Base-by-base conservation (phyloP, 2,329 filamentous ascomycete genomes). In the Lecanicillium sp. region DNA sequence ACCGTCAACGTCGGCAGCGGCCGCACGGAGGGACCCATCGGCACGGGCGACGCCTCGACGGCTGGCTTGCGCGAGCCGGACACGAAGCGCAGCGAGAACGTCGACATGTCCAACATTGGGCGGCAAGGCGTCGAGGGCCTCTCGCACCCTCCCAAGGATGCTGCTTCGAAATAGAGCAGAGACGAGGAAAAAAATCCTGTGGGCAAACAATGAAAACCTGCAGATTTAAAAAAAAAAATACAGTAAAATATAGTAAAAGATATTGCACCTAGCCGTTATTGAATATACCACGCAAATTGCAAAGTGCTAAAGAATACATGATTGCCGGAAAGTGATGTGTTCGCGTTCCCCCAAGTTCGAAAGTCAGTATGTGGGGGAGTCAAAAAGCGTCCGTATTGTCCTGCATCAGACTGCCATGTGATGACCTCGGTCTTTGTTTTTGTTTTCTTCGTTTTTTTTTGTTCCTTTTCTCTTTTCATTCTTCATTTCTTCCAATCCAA, bases 1-100 rank as follows among this genome's bases (percentile, higher is more conserved):
- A 87, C 70, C 48, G 81, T 87, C 61, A 85, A 87, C 60, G 80
- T 87, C 40, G 84, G 84, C 54, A 79, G 81, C 29, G 84, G 84
- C 17, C 67, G 74, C 46, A 56, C 73, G 2, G 63, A 76, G 55
- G 75, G 70, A 44, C 73, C 77, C 52, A 67, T 81, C 38, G 77
- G 79, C 4, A 73, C 71, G 1, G 73, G 69, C 32, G 64, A 64
- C 17, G 71, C 65, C 2, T 67, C 75, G 11, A 66, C 72, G 29
- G 66, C 71, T 20, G 80, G 79, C 7, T 66, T 86, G 43, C 70
- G 78, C 17, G 80, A 70, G 50, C 78, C 81, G 3, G 78, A 79
- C 4, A 81, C 81, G 32, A 77, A 75, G 52, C 21, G 35, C 8
- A 72, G 71, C 35, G 76, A 56, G 59, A 69, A 73, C 4, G 71